Evolutionary conservation across 1,284 basidiomycete species (phyloP).

Genomic region (Ustilago hordei): DNA sequence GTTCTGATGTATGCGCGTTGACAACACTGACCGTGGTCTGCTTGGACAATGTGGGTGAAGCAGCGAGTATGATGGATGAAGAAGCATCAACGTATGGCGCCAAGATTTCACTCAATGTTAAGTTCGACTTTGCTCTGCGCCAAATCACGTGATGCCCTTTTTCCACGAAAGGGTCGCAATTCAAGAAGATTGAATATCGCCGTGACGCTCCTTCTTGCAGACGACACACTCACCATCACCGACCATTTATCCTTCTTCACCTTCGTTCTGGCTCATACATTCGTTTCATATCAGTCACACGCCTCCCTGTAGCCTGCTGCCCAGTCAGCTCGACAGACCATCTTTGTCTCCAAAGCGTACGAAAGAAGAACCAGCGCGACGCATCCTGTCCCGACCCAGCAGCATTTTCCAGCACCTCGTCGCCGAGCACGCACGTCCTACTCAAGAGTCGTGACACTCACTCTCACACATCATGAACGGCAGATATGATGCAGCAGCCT

Average conservation of each 20-base stretch:
- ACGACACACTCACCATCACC: conserved; percentile 5
- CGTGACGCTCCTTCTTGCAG: conserved; percentile 8
- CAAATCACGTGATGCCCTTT: conserved; percentile 19
- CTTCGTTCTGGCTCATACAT: not conserved
- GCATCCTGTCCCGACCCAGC: not conserved
- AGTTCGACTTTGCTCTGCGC: not conserved
- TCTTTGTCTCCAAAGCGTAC: not conserved
- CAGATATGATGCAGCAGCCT: conserved; percentile 37
- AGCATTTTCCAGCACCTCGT: not conserved
- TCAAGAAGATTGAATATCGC: conserved; percentile 23
- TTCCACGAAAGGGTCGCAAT: conserved; percentile 27
- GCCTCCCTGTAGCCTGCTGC: not conserved
- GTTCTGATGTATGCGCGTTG: not conserved
- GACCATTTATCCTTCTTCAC: not conserved
- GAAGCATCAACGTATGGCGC: not conserved
- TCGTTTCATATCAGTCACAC: not conserved
- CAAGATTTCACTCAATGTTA: conserved; percentile 11
- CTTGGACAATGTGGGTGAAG: too few relatives aligned
- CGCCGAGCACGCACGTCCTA: not conserved
- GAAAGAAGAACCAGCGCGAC: not conserved
- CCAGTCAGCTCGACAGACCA: not conserved
- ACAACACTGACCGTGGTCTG: too few relatives aligned
- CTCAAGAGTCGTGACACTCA: not conserved
- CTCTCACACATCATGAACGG: conserved; percentile 34
- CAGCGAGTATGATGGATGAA: not conserved